Percentiles rank a stretch among this genome's conserved stretches.
These are phyloP conservation scores for Spiraea crenata DNA, from an alignment of 331 rosid genomes.

Conservation along the genomic window DNA sequence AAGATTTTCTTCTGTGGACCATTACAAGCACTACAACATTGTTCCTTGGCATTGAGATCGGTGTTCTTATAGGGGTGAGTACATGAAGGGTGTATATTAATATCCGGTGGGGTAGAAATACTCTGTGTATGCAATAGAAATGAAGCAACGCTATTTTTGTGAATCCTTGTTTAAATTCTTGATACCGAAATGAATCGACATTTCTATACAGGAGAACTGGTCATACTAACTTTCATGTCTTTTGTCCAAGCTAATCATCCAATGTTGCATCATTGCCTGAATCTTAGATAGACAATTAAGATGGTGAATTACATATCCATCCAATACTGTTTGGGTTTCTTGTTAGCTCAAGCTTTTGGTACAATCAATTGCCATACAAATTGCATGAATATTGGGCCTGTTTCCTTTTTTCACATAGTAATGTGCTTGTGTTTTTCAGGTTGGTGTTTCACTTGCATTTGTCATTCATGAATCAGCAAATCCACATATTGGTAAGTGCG, in stretches of 20 bases:
- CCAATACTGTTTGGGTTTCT: neutral
- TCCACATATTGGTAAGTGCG: slow-evolving; percentile 88
- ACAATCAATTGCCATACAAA: neutral
- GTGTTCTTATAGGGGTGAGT: slow-evolving; percentile 95
- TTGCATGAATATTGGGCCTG: neutral
- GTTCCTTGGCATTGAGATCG: slow-evolving; percentile 95
- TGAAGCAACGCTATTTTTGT: neutral
- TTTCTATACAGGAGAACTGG: neutral
- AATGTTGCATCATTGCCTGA: neutral
- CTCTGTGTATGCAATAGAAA: neutral
- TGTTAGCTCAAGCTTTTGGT: neutral
- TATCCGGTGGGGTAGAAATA: neutral
- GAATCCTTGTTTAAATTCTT: neutral
- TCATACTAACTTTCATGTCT: neutral
- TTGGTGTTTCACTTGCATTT: slow-evolving; percentile 90
- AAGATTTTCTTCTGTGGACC: slow-evolving; percentile 95
- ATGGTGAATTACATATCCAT: neutral
- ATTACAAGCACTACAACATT: slow-evolving; percentile 74
- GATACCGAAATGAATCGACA: neutral
- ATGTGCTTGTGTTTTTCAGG: slow-evolving; percentile 49
- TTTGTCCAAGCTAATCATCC: neutral
- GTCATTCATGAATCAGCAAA: slow-evolving; percentile 98
- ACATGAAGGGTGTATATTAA: slow-evolving; percentile 23
- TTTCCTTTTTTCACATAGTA: neutral
- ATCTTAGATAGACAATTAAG: neutral